Evolutionary conservation across 2,329 filamentous ascomycete species (phyloP).

Genomic region (Calonectria pteridis): DNA sequence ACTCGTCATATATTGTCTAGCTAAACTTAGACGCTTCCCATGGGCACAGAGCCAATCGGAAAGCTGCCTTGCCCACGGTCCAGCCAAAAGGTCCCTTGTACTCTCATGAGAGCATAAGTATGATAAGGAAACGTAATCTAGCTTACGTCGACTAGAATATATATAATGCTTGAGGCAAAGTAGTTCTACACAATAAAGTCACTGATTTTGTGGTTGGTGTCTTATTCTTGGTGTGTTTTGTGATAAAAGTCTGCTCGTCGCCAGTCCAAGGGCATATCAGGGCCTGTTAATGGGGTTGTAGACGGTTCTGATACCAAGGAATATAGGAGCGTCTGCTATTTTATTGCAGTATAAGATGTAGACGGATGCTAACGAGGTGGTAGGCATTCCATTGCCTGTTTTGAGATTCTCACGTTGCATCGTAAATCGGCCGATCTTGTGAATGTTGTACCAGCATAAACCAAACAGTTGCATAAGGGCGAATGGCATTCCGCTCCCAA

Average conservation of each 20-base stretch:
- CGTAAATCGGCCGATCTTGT: neutral
- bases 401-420: neutral
- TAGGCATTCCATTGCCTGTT: slow-evolving; percentile 31
- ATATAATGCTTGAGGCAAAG: slow-evolving; percentile 9
- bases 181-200: slow-evolving; percentile 26
- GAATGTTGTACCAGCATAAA: neutral
- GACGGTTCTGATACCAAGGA: slow-evolving; percentile 27
- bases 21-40: slow-evolving; percentile 33
- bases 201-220: slow-evolving; percentile 18
- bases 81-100: slow-evolving; percentile 36
- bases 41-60: slow-evolving; percentile 22
- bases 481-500: slow-evolving; percentile 31
- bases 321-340: slow-evolving; percentile 16
- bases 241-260: slow-evolving; percentile 13
- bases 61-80: slow-evolving; percentile 31
- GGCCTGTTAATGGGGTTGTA: slow-evolving; percentile 22
- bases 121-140: neutral
- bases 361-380: slow-evolving; percentile 21
- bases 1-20: slow-evolving; percentile 32
- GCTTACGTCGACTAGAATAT: slow-evolving; percentile 24
- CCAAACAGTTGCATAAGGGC: slow-evolving; percentile 27
- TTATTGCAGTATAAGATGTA: slow-evolving; percentile 25
- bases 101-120: slow-evolving; percentile 20
- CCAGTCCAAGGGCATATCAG: slow-evolving; percentile 25
- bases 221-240: slow-evolving; percentile 22